Percentiles rank a stretch among this genome's conserved stretches.
phyloP scores from a whole-genome alignment of 2,329 filamentous ascomycete species.

The Aspergillus fijiensis region DNA sequence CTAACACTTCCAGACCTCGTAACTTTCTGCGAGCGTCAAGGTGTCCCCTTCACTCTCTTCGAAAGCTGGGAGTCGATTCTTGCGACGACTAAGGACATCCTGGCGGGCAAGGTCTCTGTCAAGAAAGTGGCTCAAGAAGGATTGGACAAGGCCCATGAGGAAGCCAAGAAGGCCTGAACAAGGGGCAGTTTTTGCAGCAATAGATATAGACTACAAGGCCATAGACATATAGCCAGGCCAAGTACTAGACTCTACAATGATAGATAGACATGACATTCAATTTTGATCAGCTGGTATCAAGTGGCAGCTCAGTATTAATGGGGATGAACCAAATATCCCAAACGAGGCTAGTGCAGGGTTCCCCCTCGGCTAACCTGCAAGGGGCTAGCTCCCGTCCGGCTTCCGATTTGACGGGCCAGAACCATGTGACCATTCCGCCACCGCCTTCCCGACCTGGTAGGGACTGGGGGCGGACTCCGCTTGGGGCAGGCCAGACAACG shows the following conservation, averaged over 20 bases:
- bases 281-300: background rate
- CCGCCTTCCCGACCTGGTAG: constrained; percentile 21
- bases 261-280: background rate
- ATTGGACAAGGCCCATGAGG: background rate
- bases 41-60: constrained; percentile 85
- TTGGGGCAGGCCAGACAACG: background rate
- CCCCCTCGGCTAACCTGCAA: background rate
- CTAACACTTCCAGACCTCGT: constrained; percentile 67
- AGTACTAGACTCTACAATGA: background rate
- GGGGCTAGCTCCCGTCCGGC: background rate
- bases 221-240: background rate
- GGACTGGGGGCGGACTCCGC: background rate
- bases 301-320: too few species aligned
- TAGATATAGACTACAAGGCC: constrained; percentile 5
- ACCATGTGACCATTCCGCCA: constrained; percentile 24
- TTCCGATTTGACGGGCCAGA: background rate
- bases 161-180: constrained; percentile 1
- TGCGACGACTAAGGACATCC: constrained; percentile 71
- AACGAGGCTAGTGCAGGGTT: constrained; percentile 3
- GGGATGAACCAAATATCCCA: background rate
- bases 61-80: constrained; percentile 80
- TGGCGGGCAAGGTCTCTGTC: constrained; percentile 68
- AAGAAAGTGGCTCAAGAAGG: constrained; percentile 65
- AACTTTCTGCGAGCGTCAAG: constrained; percentile 77
- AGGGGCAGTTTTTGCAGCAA: background rate